Base-by-base conservation (phyloP, 257 asterid genomes). In the Lycium barbarum region DNA sequence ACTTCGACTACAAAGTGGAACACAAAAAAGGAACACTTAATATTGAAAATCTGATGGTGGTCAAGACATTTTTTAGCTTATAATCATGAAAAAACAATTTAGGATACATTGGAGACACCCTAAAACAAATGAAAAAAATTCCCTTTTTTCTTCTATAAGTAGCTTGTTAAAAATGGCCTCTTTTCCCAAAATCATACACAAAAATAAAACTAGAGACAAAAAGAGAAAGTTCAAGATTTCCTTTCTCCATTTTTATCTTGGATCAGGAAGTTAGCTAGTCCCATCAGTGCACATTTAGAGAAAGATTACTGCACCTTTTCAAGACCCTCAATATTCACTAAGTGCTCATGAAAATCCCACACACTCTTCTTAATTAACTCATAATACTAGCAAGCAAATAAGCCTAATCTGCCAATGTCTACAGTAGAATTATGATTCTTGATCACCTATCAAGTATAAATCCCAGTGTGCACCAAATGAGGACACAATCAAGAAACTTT, bases 21-120 rank as follows among this genome's bases (percentile, higher is more conserved):
- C 33, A 81, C 54, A 79, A 81, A 10, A 43, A 61, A 76, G 15
- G 68, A 38, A 66, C 57, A 78, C 82, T 40, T 54, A 3, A 66
- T 17, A n/a, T 1, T 22, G 49, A 80, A 0, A 2, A n/a, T 61
- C 0, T 81, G 7, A 81, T 59, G 7, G 33, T n/a, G 5, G 8
- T n/a, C 57, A 62, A 61, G 38, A 33, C 43, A 11, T 81, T 61
- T 20, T 26, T 47, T 11, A 73, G n/a, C 59, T 73, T 47, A 73
- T 0, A 45, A 73, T 45, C 80, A 45, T 45, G n/a, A n/a, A 73
- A 26, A 72, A 72, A 43, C 15, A 68, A 38, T 20, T 14, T 67
- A 67, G 49, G 74, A 67, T 67, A 67, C 49, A 67, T 7, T 7
- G 13, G 74, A 40, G 22, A 0, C 74, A 67, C 49, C 49, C 49